Evolutionary conservation across 768 basidiomycete genomes (phyloP), one percentile per base, ranked within the genome.

Genomic region (Phaeotremella skinneri): DNA sequence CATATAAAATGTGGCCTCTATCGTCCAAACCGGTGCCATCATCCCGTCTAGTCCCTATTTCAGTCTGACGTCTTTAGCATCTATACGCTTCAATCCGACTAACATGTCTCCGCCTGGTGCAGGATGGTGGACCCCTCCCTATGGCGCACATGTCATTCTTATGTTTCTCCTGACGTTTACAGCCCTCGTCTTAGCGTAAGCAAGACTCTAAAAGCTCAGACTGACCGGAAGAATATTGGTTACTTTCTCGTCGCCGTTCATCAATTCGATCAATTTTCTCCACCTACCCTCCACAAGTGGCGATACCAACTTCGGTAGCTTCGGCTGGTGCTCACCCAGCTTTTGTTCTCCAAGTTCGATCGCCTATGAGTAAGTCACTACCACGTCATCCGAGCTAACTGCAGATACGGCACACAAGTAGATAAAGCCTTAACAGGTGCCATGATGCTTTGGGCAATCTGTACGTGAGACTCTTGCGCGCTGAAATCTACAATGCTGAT

Each of bases 181-280:
- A 4, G 57, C 62, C 21, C 57, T 76, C n/a, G 54, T 76, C 54
- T 52, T 76, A 4, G 58, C 60, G 73, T 73, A 43, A 63, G 73
- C 34, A n/a, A n/a, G n/a, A n/a, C n/a, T n/a, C n/a, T n/a, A n/a
- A n/a, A n/a, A n/a, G n/a, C n/a, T n/a, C n/a, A n/a, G n/a, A n/a
- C 55, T 45, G 29, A 30, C 17, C 2, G 17, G 1, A 43, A 76
- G 75, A 5, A 73, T 75, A 58, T 61, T 77, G 29, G 55, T 71
- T 34, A 74, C 72, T n/a, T 77, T 77, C 62, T 77, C 76, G 2
- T 63, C 76, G 0, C 76, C 76, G 4, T 77, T 77, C 58, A 75
- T 77, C 56, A 52, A 56, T 5, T 63, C 68, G 6, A 75, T 77
- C 67, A 63, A 67, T 47, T 77, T 77, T 54, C 56, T 77, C 9